phyloP scores from a whole-genome alignment of 1,284 basidiomycete genomes.

The Ustilago curta region DNA sequence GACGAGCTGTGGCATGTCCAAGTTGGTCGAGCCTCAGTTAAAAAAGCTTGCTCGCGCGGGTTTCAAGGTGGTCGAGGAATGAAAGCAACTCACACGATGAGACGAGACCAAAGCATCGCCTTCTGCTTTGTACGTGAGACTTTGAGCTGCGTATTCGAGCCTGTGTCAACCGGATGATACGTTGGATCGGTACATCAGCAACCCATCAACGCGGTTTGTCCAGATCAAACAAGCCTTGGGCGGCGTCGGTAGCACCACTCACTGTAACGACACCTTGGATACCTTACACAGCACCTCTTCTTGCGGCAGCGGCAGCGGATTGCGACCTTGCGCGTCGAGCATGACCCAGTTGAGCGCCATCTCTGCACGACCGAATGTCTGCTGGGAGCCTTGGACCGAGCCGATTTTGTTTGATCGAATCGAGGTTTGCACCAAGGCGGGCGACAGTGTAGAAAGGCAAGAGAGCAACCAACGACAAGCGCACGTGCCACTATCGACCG shows the following conservation, averaged over 20 bases:
- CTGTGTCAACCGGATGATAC: too few relatives aligned
- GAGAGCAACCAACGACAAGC: background rate
- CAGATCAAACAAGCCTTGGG: background rate
- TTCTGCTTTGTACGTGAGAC: slow-evolving; percentile 47
- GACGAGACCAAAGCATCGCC: slow-evolving; percentile 52
- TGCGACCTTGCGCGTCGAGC: slow-evolving; percentile 44
- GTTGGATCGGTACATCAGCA: too few relatives aligned
- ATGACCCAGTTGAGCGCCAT: slow-evolving; percentile 65
- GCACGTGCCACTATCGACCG: background rate
- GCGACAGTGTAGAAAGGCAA: background rate
- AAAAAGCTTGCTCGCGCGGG: background rate
- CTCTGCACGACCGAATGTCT: background rate
- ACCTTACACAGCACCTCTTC: slow-evolving; percentile 48
- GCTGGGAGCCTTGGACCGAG: background rate
- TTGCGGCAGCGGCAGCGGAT: slow-evolving; percentile 54
- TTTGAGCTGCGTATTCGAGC: slow-evolving; percentile 27
- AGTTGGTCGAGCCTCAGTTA: background rate
- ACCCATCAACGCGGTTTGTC: background rate
- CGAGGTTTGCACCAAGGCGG: background rate
- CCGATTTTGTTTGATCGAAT: background rate
- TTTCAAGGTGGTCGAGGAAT: background rate
- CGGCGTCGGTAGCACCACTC: slow-evolving; percentile 8
- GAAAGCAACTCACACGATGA: slow-evolving; percentile 39
- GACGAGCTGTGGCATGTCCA: slow-evolving; percentile 38
- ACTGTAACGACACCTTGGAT: slow-evolving; percentile 40